phyloP scores from a whole-genome alignment of 164 flowering plant genomes.

The Vitis rotundifolia region DNA sequence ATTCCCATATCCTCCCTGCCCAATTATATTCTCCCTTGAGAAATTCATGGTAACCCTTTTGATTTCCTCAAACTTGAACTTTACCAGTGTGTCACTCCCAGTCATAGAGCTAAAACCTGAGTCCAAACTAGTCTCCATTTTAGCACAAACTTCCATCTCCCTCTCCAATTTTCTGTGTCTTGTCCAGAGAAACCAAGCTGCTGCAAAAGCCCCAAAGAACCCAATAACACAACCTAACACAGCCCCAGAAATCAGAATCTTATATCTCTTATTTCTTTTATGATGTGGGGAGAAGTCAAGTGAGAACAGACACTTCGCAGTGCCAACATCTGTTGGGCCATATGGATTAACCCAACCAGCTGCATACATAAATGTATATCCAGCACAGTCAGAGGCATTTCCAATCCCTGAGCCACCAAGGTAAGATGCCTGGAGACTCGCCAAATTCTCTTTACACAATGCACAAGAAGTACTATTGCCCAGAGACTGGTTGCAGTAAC shows the following conservation, averaged over 20 bases:
- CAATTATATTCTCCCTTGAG: constrained; percentile 3
- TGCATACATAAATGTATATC: background rate
- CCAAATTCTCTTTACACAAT: background rate
- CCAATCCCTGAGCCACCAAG: background rate
- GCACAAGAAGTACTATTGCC: background rate
- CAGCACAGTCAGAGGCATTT: background rate
- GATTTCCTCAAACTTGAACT: background rate
- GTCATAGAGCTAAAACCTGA: too few species aligned
- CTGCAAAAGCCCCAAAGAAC: background rate
- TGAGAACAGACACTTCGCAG: background rate
- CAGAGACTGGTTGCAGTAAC: background rate
- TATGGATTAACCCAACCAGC: background rate
- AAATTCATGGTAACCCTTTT: background rate
- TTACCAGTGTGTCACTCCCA: background rate
- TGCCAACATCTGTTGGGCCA: background rate
- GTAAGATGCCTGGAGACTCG: background rate
- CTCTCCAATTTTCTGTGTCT: background rate
- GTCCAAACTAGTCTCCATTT: too few species aligned
- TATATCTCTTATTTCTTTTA: background rate
- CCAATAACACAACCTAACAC: background rate
- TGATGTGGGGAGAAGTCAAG: background rate
- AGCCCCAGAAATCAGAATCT: background rate
- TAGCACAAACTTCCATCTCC: background rate
- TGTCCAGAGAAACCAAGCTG: background rate
- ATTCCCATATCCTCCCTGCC: background rate